Percentiles rank a stretch among this genome's conserved stretches.
phyloP scores from a whole-genome alignment of 805 yeast genomes.

The Kodamaea laetipori region DNA sequence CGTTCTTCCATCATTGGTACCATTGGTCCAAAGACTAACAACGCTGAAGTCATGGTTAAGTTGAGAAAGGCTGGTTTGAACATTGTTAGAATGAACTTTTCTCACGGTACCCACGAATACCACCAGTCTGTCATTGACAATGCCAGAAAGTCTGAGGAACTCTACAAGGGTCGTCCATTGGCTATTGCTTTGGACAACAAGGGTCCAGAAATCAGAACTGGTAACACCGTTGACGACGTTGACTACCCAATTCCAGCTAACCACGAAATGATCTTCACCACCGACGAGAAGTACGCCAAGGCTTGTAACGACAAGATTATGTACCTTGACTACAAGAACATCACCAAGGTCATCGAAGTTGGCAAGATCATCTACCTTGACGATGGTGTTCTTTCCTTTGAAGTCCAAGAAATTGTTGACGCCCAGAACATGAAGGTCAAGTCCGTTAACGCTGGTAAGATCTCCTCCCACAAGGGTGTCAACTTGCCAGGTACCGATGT shows the following conservation, averaged over 20 bases:
- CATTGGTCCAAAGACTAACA: constrained; percentile 97
- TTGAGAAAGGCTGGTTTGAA: constrained; percentile 97
- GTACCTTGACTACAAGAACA: constrained; percentile 94
- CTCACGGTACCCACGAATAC: constrained; percentile 97
- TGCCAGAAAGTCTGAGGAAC: constrained; percentile 89
- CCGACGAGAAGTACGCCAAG: constrained; percentile 77
- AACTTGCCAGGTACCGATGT: constrained; percentile 99
- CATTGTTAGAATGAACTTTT: constrained; percentile 98
- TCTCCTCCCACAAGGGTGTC: constrained; percentile 98
- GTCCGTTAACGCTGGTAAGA: constrained; percentile 92
- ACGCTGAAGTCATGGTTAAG: constrained; percentile 77
- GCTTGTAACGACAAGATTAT: constrained; percentile 76
- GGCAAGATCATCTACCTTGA: constrained; percentile 95
- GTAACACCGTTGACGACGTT: constrained; percentile 77
- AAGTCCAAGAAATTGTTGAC: constrained; percentile 83
- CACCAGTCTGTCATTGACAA: constrained; percentile 97
- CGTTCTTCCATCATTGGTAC: constrained; percentile 98
- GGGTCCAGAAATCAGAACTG: constrained; percentile 99
- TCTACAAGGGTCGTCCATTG: constrained; percentile 92
- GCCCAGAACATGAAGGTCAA: constrained; percentile 79
- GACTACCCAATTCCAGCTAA: constrained; percentile 83
- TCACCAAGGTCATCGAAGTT: constrained; percentile 84
- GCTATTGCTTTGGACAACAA: constrained; percentile 98
- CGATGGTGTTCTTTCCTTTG: constrained; percentile 96
- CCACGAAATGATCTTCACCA: constrained; percentile 92